These are phyloP conservation scores for Solioccasus polychromus DNA, from an alignment of 768 basidiomycete genomes.

Conservation along the genomic window DNA sequence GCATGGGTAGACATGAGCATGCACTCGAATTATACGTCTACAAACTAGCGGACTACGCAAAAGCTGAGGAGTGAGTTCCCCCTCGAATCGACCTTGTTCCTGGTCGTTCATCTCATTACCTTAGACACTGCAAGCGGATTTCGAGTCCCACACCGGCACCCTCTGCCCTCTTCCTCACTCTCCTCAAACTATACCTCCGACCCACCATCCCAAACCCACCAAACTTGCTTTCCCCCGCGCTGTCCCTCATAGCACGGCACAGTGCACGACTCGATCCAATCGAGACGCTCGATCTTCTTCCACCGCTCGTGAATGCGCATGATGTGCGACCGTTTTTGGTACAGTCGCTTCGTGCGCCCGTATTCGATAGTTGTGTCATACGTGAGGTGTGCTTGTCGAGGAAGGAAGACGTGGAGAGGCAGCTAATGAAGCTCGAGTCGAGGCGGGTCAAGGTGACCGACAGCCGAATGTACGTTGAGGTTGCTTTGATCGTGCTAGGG, in stretches of 20 bases:
- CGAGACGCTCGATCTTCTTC: constrained; percentile 81
- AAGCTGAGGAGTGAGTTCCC: constrained; percentile 82
- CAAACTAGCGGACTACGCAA: constrained; percentile 73
- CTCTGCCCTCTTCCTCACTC: constrained; percentile 70
- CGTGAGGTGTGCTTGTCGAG: constrained; percentile 71
- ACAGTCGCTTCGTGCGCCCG: constrained; percentile 61
- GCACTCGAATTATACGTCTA: constrained; percentile 96
- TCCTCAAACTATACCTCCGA: constrained; percentile 85
- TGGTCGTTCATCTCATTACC: not conserved
- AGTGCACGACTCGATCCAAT: constrained; percentile 77
- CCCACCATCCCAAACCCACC: constrained; percentile 52
- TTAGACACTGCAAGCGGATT: constrained; percentile 86
- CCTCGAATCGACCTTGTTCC: not conserved
- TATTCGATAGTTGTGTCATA: constrained; percentile 68
- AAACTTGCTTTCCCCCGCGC: constrained; percentile 73
- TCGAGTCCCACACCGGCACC: constrained; percentile 60
- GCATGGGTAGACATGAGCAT: constrained; percentile 87
- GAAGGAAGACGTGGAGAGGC: constrained; percentile 71
- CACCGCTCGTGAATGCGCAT: constrained; percentile 82
- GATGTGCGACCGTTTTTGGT: constrained; percentile 78
- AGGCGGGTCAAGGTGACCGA: constrained; percentile 88
- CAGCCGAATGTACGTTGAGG: constrained; percentile 75
- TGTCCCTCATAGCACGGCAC: constrained; percentile 85
- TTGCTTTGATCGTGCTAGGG: not conserved
- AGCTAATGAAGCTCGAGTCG: constrained; percentile 72